Conservation (phyloP, 2,329 filamentous ascomycete species). For the Cytospora mali region DNA sequence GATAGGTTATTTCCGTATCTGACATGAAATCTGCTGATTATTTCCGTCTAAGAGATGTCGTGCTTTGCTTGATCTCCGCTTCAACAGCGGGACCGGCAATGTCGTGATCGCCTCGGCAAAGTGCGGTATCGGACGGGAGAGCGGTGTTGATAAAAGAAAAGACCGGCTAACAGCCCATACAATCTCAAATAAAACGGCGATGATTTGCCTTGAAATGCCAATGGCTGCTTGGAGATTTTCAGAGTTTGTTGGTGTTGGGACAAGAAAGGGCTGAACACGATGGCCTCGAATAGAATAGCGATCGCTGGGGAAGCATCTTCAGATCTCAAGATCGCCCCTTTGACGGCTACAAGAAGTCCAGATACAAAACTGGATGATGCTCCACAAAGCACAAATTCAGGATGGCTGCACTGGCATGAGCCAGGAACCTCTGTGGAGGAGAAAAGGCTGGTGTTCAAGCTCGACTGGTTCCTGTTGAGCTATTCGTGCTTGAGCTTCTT, state of each 20-base stretch:
- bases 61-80: background rate
- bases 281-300: background rate
- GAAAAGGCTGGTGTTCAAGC: conserved; percentile 50
- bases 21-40: background rate
- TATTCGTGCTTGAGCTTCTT: conserved; percentile 50
- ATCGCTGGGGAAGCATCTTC: background rate
- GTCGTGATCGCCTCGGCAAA: background rate
- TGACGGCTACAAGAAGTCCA: background rate
- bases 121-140: background rate
- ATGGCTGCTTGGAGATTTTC: background rate
- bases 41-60: background rate
- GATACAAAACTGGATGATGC: background rate
- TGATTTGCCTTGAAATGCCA: background rate
- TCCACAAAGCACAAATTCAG: background rate
- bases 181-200: background rate
- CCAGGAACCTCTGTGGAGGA: conserved; percentile 44
- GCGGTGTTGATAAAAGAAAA: background rate
- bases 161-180: background rate
- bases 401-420: conserved; percentile 47
- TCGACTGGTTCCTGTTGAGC: conserved; percentile 50
- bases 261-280: background rate
- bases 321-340: background rate
- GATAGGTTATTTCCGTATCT: background rate
- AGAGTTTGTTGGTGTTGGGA: background rate
- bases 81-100: background rate